phyloP scores from a whole-genome alignment of 2,329 filamentous ascomycete species.

The Colletotrichum destructivum region DNA sequence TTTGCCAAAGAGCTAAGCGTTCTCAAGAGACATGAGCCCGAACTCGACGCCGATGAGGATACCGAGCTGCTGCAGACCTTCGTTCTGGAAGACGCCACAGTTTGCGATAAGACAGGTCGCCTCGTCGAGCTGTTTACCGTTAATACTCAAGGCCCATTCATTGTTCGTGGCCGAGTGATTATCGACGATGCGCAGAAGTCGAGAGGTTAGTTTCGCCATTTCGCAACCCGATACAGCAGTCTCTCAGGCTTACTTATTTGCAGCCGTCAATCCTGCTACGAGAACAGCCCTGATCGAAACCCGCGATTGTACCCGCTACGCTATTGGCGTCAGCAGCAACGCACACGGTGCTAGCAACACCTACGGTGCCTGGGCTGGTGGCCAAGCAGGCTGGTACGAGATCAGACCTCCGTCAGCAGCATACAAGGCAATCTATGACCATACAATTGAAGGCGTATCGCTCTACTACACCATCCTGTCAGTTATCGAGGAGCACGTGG shows the following conservation, averaged over 20 bases:
- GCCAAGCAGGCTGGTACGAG: constrained; percentile 78
- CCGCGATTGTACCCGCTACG: constrained; percentile 62
- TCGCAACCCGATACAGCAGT: too few relatives aligned
- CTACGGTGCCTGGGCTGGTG: constrained; percentile 76
- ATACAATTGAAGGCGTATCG: constrained; percentile 75
- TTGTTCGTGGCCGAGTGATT: constrained; percentile 71
- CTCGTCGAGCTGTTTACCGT: constrained; percentile 74
- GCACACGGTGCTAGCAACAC: constrained; percentile 68
- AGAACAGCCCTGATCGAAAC: constrained; percentile 67
- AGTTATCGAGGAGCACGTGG: constrained; percentile 61
- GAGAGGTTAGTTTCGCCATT: constrained; percentile 54
- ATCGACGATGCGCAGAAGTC: constrained; percentile 59
- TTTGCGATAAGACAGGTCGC: constrained; percentile 68
- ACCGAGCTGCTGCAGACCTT: constrained; percentile 31
- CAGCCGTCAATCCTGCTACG: constrained; percentile 53
- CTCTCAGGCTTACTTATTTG: constrained; percentile 16
- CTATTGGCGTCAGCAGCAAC: constrained; percentile 67
- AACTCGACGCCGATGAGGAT: constrained; percentile 7
- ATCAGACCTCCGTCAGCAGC: constrained; percentile 68
- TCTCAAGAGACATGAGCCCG: constrained; percentile 48
- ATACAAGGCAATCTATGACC: constrained; percentile 70
- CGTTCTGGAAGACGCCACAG: constrained; percentile 63
- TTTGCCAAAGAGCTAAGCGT: constrained; percentile 54
- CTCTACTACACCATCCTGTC: constrained; percentile 76
- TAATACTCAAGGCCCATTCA: constrained; percentile 72